phyloP scores from a whole-genome alignment of 352 stramenopile species.

The Phytophthora cryptogea region DNA sequence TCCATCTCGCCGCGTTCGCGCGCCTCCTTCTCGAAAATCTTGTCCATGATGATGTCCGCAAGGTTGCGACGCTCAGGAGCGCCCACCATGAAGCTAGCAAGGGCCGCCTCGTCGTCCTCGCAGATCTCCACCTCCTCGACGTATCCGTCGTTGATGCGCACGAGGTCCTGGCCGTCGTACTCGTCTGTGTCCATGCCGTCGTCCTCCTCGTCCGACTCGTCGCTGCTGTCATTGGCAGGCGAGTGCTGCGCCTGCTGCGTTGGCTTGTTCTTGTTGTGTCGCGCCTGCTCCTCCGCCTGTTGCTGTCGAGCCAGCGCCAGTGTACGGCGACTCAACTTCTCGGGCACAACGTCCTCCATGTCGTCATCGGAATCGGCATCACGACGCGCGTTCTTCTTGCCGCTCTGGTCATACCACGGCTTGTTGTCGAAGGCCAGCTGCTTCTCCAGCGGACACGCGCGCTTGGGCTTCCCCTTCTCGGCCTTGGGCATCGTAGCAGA shows the following conservation, averaged over 20 bases:
- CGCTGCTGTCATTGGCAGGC: constrained; percentile 46
- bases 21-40: constrained; percentile 97
- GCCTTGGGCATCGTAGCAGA: constrained; percentile 64
- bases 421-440: constrained; percentile 87
- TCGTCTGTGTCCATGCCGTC: constrained; percentile 89
- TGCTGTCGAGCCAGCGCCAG: constrained; percentile 77
- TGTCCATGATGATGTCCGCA: constrained; percentile 99
- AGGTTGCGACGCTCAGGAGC: constrained; percentile 91
- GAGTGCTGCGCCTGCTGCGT: constrained; percentile 15
- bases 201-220: constrained; percentile 76
- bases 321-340: constrained; percentile 84
- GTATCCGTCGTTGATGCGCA: constrained; percentile 91
- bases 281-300: constrained; percentile 75
- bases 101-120: constrained; percentile 85
- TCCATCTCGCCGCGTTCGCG: constrained; percentile 83
- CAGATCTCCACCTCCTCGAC: constrained; percentile 91
- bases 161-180: constrained; percentile 89
- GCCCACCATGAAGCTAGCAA: constrained; percentile 89
- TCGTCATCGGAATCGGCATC: constrained; percentile 67
- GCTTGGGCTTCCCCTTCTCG: constrained; percentile 79
- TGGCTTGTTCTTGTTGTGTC: constrained; percentile 44
- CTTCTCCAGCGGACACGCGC: constrained; percentile 85
- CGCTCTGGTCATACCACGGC: constrained; percentile 76
- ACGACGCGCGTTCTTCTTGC: constrained; percentile 29
- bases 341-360: constrained; percentile 71